Base-by-base conservation (phyloP, 176 grass and related monocot species). In the Hsuehochloa calcarea region DNA sequence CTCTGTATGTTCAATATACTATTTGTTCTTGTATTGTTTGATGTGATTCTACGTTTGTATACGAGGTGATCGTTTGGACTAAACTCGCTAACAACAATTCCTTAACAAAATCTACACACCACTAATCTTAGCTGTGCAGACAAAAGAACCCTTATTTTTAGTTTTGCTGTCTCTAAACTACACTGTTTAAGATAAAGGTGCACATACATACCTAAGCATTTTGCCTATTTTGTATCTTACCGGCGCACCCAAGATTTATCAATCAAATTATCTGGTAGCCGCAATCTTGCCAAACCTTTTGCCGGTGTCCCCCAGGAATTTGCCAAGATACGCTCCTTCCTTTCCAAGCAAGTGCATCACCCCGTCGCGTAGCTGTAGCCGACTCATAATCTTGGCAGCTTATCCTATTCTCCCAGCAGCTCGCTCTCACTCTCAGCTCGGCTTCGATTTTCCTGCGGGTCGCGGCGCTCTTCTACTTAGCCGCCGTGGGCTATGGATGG, bases 261-360 rank as follows among this genome's bases (percentile, higher is more conserved):
- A 26, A 86, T 6, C 13, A 58, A 56, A 7, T 23, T 51, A 37
- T 80, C 38, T 64, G 27, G 2, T 44, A 20, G 56, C 68, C 11
- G 17, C 68, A 80, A 56, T 74, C 66, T 60, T 58, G 37, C 67
- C 35, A 16, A 74, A 31, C 35, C 11, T 65, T 80, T n/a, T 64
- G 85, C 41, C 44, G 55, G 29, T 20, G 75, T 34, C 22, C 74
- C 60, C 49, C 1, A 4, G 62, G 26, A 78, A 69, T 67, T 45
- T n/a, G 64, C 64, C 37, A 64, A 46, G 60, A 68, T 58, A 59
- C 10, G 71, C 71, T 84, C 20, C 43, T 65, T 23, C 31, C n/a
- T 65, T 78, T 85, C 8, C 51, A 71, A 37, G 84, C 65, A 79
- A 63, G 40, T n/a, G 22, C 84, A 16, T 59, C 69, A 54, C 65